These are phyloP conservation scores for Coffea eugenioides DNA, from an alignment of 257 asterid genomes.

Conservation along the genomic window DNA sequence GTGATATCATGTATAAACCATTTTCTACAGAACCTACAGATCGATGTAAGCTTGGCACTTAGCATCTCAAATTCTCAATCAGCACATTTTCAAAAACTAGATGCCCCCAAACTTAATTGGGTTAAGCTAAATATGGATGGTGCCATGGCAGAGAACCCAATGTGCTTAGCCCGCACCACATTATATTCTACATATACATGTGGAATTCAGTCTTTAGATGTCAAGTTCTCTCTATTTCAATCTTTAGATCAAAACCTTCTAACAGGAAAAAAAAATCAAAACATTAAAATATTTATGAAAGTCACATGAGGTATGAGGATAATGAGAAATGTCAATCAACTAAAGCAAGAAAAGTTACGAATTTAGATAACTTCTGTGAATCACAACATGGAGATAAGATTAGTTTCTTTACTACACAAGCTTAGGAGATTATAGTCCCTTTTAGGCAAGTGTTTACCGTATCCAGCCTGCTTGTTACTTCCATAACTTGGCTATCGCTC, in stretches of 20 bases:
- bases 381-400: background rate
- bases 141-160: background rate
- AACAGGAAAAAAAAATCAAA: background rate
- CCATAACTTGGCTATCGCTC: constrained; percentile 26
- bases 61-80: no score
- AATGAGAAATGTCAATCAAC: background rate
- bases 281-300: no score
- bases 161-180: no score
- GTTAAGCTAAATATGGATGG: background rate
- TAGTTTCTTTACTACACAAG: background rate
- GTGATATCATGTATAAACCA: no score
- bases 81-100: no score
- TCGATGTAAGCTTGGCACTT: no score
- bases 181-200: background rate
- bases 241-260: background rate
- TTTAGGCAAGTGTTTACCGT: constrained; percentile 20
- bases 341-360: background rate
- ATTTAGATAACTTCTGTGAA: background rate
- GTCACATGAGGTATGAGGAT: background rate
- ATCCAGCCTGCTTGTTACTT: constrained; percentile 35
- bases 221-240: background rate
- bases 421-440: no score
- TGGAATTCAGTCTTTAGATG: background rate
- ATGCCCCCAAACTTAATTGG: background rate
- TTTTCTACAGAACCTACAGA: no score